Evolutionary conservation across 1,284 basidiomycete species (phyloP).

Genomic region (Apiotrichum gamsii): DNA sequence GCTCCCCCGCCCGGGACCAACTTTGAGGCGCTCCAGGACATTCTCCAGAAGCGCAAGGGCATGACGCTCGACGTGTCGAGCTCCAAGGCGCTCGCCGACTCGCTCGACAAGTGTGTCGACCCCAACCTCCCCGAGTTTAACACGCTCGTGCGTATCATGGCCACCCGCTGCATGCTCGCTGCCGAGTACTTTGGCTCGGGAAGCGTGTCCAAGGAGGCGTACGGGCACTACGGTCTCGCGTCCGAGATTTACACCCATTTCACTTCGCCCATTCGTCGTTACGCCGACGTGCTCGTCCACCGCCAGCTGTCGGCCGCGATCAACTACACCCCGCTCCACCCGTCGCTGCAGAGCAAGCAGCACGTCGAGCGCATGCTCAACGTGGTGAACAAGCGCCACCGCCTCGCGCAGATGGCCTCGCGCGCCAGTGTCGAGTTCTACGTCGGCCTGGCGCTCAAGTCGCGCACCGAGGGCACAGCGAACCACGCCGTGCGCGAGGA

Average conservation of each 20-base stretch:
- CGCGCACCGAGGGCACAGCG: conserved; percentile 52
- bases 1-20: conserved; percentile 85
- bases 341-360: conserved; percentile 77
- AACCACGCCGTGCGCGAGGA: conserved; percentile 55
- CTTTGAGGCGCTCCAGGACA: conserved; percentile 93
- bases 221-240: conserved; percentile 94
- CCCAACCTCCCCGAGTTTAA: conserved; percentile 81
- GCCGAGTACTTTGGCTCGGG: conserved; percentile 98
- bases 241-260: conserved; percentile 98
- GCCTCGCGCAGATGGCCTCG: conserved; percentile 94
- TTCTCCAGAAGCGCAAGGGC: conserved; percentile 77
- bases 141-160: conserved; percentile 97
- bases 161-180: conserved; percentile 95
- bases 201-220: conserved; percentile 83
- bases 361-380: conserved; percentile 83
- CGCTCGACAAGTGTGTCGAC: conserved; percentile 82
- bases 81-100: conserved; percentile 82
- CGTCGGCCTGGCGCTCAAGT: conserved; percentile 84
- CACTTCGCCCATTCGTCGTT: conserved; percentile 85
- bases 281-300: conserved; percentile 93
- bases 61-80: conserved; percentile 85
- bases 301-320: conserved; percentile 90
- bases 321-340: conserved; percentile 72
- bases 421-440: conserved; percentile 96
- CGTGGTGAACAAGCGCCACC: conserved; percentile 82